Evolutionary conservation across 2,329 filamentous ascomycete genomes (phyloP), one percentile per base, ranked within the genome.

Genomic region (Fusarium oligoseptatum): DNA sequence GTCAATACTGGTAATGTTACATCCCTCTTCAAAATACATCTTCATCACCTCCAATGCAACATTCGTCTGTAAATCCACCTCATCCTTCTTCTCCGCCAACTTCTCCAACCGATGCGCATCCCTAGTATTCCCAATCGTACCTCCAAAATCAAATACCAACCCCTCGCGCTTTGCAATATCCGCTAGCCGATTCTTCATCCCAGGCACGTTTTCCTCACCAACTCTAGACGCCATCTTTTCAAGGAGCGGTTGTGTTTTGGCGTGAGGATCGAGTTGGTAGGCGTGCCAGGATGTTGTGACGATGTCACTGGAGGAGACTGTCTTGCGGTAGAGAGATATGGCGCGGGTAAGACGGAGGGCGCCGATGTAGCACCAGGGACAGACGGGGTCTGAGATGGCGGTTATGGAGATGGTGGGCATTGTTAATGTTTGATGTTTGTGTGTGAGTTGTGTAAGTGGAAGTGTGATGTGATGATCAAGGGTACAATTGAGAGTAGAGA

Each of bases 381-480:
- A 97, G 76, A 97, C 89, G 3, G 91, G 93, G 84, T 97, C 95
- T n/a, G 90, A 94, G 68, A 95, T 91, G 80, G 95, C 90, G 68
- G 92, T 90, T 83, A 97, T 93, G 71, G 91, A 89, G 85, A 95
- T 94, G 78, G 91, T 90, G 22, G 92, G 90, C 93, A 95, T 95
- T 52, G 52, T 81, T 63, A 39, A 27, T 57, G 24, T 4, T n/a
- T 56, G 32, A 11, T 37, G 56, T n/a, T 56, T 27, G 11, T 12
- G 15, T 29, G 60, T 27, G 14, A 17, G 41, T 45, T 24, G 34
- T 36, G n/a, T 22, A 20, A 22, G 48, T 52, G 45, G 15, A 27
- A 29, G 45, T 10, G 24, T 50, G 48, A 29, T 15, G 45, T 5
- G 20, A 1, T 4, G 20, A 1, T 20, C 8, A 10, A 8, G 32